These are phyloP conservation scores for Diutina siamensis DNA, from an alignment of 1,139 yeast genomes.

Conservation along the genomic window DNA sequence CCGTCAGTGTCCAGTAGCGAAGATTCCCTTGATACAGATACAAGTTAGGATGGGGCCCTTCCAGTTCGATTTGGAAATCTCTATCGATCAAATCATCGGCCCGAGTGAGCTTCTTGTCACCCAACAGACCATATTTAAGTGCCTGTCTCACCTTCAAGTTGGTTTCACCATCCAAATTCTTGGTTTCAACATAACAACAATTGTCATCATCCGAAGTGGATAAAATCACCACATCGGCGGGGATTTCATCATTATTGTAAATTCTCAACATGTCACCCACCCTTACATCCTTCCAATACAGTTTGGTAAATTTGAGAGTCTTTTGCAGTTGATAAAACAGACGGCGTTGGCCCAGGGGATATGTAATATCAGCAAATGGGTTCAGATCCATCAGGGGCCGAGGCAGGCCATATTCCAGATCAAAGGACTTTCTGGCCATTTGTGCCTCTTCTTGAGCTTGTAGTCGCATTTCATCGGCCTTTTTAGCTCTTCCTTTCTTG, in stretches of 20 bases:
- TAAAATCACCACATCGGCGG: slow-evolving; percentile 42
- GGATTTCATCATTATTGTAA: slow-evolving; percentile 45
- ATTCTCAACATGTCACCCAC: slow-evolving; percentile 46
- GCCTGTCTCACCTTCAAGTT: slow-evolving; percentile 44
- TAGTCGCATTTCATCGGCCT: slow-evolving; percentile 13
- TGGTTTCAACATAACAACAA: slow-evolving; percentile 46
- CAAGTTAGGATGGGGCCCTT: slow-evolving; percentile 44
- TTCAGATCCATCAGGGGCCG: background rate
- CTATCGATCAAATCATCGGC: slow-evolving; percentile 34
- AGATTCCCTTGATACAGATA: slow-evolving; percentile 43
- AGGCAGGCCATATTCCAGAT: background rate
- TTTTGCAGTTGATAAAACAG: slow-evolving; percentile 6
- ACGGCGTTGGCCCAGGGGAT: slow-evolving; percentile 4
- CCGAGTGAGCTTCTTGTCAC: slow-evolving; percentile 19
- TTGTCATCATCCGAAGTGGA: slow-evolving; percentile 43
- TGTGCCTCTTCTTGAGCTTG: slow-evolving; percentile 9
- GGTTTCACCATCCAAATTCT: slow-evolving; percentile 52
- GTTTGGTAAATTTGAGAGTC: slow-evolving; percentile 7
- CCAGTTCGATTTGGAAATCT: slow-evolving; percentile 36
- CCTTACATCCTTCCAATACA: slow-evolving; percentile 39
- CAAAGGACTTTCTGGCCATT: background rate
- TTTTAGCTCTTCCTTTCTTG: slow-evolving; percentile 27
- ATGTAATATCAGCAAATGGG: background rate
- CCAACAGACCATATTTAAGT: slow-evolving; percentile 26
- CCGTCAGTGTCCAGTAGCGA: slow-evolving; percentile 14